These are phyloP conservation scores for Blastobotrys aristatus DNA, from an alignment of 1,139 yeast species.

Conservation along the genomic window DNA sequence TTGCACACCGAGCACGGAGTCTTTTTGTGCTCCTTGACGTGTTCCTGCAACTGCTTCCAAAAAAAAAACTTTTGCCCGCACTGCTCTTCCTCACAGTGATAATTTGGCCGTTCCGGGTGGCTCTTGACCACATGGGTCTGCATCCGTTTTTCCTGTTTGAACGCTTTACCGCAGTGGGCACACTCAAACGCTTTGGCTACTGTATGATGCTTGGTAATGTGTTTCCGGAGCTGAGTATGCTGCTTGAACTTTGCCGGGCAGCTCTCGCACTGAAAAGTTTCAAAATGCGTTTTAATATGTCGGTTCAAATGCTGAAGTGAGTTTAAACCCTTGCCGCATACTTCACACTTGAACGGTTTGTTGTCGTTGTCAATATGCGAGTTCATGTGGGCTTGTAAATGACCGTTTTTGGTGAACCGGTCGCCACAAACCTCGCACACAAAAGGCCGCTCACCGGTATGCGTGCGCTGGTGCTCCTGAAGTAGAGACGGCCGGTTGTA, in stretches of 20 bases:
- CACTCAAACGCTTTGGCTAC: slow-evolving; percentile 30
- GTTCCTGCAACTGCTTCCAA: slow-evolving; percentile 74
- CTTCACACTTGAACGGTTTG: slow-evolving; percentile 70
- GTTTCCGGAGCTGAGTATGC: slow-evolving; percentile 74
- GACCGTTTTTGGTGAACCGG: slow-evolving; percentile 70
- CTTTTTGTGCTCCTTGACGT: slow-evolving; percentile 64
- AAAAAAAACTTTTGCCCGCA: slow-evolving; percentile 66
- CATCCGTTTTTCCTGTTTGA: slow-evolving; percentile 32
- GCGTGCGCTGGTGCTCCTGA: slow-evolving; percentile 64
- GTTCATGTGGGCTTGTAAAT: slow-evolving; percentile 66
- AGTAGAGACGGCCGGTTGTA: slow-evolving; percentile 78
- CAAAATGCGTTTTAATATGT: slow-evolving; percentile 74
- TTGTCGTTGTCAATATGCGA: slow-evolving; percentile 43
- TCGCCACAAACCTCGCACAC: slow-evolving; percentile 60
- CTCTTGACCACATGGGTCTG: slow-evolving; percentile 31
- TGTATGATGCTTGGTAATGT: slow-evolving; percentile 56
- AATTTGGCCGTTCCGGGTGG: slow-evolving; percentile 30
- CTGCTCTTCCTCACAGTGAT: slow-evolving; percentile 50
- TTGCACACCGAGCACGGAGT: slow-evolving; percentile 62
- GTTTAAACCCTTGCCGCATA: slow-evolving; percentile 80
- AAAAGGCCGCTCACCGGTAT: slow-evolving; percentile 76
- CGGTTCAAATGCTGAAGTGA: slow-evolving; percentile 76
- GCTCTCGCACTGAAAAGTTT: slow-evolving; percentile 59
- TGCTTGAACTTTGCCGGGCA: slow-evolving; percentile 69
- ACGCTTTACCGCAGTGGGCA: slow-evolving; percentile 32